These are phyloP conservation scores for Annulohypoxylon maeteangense DNA, from an alignment of 495 filamentous ascomycete genomes.

Conservation along the genomic window DNA sequence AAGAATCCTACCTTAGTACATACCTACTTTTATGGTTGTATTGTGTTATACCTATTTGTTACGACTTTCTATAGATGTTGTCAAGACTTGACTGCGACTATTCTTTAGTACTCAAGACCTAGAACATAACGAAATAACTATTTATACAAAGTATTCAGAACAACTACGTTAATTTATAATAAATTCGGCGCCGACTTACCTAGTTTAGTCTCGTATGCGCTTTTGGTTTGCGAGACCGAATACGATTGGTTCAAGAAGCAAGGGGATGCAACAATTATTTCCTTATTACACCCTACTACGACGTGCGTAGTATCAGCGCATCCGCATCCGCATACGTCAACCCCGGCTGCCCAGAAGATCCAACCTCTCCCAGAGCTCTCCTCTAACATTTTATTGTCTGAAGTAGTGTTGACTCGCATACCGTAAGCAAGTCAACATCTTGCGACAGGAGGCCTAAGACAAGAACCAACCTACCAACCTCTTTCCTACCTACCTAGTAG, in stretches of 20 bases:
- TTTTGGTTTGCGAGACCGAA: constrained; percentile 21
- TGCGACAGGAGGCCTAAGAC: neutral
- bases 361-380: constrained; percentile 7
- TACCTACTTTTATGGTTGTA: too few species aligned
- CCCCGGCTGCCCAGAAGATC: neutral
- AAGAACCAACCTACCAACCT: constrained; percentile 3
- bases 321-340: constrained; percentile 21
- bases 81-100: neutral
- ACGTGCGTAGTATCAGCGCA: neutral
- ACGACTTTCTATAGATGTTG: neutral
- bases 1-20: too few species aligned
- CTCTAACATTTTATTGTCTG: constrained; percentile 19
- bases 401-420: constrained; percentile 17
- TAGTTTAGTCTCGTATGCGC: neutral
- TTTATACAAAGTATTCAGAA: neutral
- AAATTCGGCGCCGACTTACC: neutral
- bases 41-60: neutral
- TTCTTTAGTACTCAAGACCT: neutral
- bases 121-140: neutral
- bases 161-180: neutral
- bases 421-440: constrained; percentile 19
- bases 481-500: too few species aligned
- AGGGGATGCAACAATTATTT: constrained; percentile 15
- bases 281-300: neutral
- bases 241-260: constrained; percentile 24